phyloP scores from a whole-genome alignment of 2,329 filamentous ascomycete species.

The Colletotrichum acutatum region DNA sequence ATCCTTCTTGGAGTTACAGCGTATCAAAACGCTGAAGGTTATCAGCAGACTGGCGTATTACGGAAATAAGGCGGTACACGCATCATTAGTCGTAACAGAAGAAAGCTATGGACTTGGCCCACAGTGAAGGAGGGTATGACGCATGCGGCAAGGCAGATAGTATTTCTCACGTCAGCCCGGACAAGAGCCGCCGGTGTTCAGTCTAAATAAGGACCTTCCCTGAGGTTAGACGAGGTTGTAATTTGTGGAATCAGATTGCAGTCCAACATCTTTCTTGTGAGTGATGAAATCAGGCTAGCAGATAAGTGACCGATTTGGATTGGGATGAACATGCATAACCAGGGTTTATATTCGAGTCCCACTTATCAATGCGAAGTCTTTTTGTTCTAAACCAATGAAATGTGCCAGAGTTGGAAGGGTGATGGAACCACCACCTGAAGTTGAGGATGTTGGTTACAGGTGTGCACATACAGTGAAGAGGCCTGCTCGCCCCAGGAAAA shows the following conservation, averaged over 20 bases:
- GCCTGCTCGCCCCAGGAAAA: neutral
- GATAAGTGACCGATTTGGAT: neutral
- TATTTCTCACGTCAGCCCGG: neutral
- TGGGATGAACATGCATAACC: neutral
- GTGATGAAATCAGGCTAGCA: neutral
- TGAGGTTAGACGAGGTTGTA: neutral
- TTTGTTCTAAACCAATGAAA: neutral
- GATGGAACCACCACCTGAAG: neutral
- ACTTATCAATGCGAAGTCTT: neutral
- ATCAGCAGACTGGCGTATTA: neutral
- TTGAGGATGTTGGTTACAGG: neutral
- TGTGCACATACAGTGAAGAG: neutral
- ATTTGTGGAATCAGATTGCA: neutral
- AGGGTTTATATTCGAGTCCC: neutral
- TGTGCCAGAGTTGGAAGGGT: neutral
- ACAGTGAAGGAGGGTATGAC: neutral
- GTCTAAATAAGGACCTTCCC: neutral
- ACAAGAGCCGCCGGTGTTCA: neutral
- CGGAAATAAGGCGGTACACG: neutral
- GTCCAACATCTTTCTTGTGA: neutral
- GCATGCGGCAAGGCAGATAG: neutral
- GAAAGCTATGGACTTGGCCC: neutral
- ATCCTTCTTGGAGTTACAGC: neutral
- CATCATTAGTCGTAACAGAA: neutral
- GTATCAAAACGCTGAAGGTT: accelerated